A percentile compares a stretch with the other conserved stretches of the same genome.
phyloP scores from a whole-genome alignment of 169 alveolate species.

The Cryptosporidium xiaoi region DNA sequence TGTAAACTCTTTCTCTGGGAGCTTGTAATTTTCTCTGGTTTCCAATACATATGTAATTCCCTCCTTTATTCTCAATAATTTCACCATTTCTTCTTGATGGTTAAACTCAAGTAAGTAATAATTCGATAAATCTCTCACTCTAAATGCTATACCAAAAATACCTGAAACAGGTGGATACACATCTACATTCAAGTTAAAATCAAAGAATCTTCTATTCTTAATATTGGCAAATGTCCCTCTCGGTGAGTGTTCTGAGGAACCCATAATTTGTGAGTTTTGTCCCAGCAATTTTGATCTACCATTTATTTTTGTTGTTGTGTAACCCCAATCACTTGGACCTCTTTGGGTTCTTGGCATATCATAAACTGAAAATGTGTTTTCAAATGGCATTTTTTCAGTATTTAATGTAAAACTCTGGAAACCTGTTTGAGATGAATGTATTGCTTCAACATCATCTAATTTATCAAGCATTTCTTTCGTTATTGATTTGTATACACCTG shows the following conservation, averaged over 20 bases:
- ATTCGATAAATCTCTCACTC: constrained; percentile 87
- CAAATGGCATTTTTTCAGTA: constrained; percentile 84
- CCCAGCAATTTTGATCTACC: constrained; percentile 85
- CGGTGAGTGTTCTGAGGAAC: constrained; percentile 80
- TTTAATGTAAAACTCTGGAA: constrained; percentile 83
- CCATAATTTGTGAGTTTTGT: constrained; percentile 83
- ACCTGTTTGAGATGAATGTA: constrained; percentile 82
- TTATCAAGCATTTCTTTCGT: constrained; percentile 83
- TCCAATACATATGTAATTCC: constrained; percentile 82
- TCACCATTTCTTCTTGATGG: constrained; percentile 82
- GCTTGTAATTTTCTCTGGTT: constrained; percentile 25
- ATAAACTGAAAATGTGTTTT: constrained; percentile 82
- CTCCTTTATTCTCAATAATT: constrained; percentile 85
- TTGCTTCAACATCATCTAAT: constrained; percentile 82
- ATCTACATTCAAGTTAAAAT: constrained; percentile 81
- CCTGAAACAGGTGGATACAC: constrained; percentile 82
- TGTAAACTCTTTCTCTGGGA: constrained; percentile 10
- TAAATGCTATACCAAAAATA: constrained; percentile 86
- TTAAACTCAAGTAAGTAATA: constrained; percentile 85
- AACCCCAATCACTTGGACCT: constrained; percentile 89
- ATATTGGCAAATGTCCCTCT: constrained; percentile 88
- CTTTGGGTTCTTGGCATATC: constrained; percentile 85
- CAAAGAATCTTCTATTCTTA: constrained; percentile 84
- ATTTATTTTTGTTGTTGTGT: constrained; percentile 84
- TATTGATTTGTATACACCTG: constrained; percentile 78